These are phyloP conservation scores for Penicillium hordei DNA, from an alignment of 2,329 filamentous ascomycete species.

Conservation along the genomic window DNA sequence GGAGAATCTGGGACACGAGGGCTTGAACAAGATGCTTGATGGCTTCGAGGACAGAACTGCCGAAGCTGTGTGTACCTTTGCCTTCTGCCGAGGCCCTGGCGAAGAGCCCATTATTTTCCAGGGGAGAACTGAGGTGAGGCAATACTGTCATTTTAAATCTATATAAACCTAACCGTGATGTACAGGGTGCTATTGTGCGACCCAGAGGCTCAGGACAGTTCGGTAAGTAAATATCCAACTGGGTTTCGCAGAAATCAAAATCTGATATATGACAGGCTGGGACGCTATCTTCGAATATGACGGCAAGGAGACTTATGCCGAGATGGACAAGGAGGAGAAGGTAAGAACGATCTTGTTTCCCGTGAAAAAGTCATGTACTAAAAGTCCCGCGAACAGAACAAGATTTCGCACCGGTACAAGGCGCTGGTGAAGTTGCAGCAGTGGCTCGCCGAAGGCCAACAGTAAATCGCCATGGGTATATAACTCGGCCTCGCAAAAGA, in stretches of 20 bases:
- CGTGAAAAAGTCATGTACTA: slow-evolving; percentile 10
- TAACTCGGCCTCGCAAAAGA: slow-evolving; percentile 9
- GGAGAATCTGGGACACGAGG: slow-evolving; percentile 73
- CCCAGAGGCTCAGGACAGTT: slow-evolving; percentile 78
- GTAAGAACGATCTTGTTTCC: slow-evolving; percentile 47
- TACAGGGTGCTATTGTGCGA: slow-evolving; percentile 75
- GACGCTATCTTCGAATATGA: slow-evolving; percentile 94
- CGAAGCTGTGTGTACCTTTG: slow-evolving; percentile 94
- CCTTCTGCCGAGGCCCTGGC: slow-evolving; percentile 81
- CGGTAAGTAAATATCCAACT: slow-evolving; percentile 56
- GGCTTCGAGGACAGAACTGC: slow-evolving; percentile 89
- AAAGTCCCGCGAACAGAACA: slow-evolving; percentile 57
- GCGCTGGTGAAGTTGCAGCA: slow-evolving; percentile 82
- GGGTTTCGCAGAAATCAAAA: background rate
- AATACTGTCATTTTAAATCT: background rate
- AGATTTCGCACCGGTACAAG: slow-evolving; percentile 84
- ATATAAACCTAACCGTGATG: slow-evolving; percentile 4
- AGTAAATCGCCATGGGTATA: slow-evolving; percentile 22
- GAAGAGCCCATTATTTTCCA: slow-evolving; percentile 86
- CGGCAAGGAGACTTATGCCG: slow-evolving; percentile 81
- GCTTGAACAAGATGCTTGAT: slow-evolving; percentile 85
- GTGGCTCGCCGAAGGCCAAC: slow-evolving; percentile 63
- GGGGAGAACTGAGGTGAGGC: slow-evolving; percentile 73
- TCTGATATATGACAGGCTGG: slow-evolving; percentile 65
- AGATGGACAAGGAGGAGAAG: slow-evolving; percentile 93